These are phyloP conservation scores for Kodamaea nitidulidarum DNA, from an alignment of 805 yeast genomes.

Conservation along the genomic window DNA sequence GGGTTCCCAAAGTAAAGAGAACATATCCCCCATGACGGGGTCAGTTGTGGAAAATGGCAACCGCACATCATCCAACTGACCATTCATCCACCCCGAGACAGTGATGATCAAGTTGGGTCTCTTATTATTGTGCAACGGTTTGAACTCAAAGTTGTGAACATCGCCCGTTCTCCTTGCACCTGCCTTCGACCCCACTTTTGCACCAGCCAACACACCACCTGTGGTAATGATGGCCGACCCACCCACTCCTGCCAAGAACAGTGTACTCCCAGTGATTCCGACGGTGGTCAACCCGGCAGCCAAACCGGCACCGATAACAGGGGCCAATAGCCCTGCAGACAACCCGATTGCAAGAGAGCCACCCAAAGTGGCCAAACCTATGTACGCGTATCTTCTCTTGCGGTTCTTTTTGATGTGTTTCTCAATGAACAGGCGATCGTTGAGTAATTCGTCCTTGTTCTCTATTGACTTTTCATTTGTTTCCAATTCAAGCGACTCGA, in stretches of 20 bases:
- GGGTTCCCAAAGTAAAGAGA: slow-evolving; percentile 94
- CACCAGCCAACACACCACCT: slow-evolving; percentile 88
- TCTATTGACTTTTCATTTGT: slow-evolving; percentile 47
- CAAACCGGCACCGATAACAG: slow-evolving; percentile 96
- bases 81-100: slow-evolving; percentile 97
- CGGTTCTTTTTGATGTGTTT: slow-evolving; percentile 64
- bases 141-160: slow-evolving; percentile 89
- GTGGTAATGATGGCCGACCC: slow-evolving; percentile 94
- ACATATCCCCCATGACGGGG: slow-evolving; percentile 96
- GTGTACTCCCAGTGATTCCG: slow-evolving; percentile 90
- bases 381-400: slow-evolving; percentile 70
- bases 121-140: slow-evolving; percentile 87
- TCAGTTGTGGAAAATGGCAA: slow-evolving; percentile 95
- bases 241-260: slow-evolving; percentile 93
- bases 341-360: slow-evolving; percentile 93
- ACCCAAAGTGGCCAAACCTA: slow-evolving; percentile 93
- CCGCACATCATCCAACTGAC: slow-evolving; percentile 91
- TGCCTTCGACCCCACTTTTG: slow-evolving; percentile 79
- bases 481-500: slow-evolving; percentile 86
- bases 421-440: slow-evolving; percentile 74
- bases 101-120: slow-evolving; percentile 84
- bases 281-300: slow-evolving; percentile 96
- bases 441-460: slow-evolving; percentile 64
- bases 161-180: slow-evolving; percentile 86
- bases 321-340: slow-evolving; percentile 93